These are phyloP conservation scores for Gossypium rotundifolium DNA, from an alignment of 345 rosid genomes.

Conservation along the genomic window DNA sequence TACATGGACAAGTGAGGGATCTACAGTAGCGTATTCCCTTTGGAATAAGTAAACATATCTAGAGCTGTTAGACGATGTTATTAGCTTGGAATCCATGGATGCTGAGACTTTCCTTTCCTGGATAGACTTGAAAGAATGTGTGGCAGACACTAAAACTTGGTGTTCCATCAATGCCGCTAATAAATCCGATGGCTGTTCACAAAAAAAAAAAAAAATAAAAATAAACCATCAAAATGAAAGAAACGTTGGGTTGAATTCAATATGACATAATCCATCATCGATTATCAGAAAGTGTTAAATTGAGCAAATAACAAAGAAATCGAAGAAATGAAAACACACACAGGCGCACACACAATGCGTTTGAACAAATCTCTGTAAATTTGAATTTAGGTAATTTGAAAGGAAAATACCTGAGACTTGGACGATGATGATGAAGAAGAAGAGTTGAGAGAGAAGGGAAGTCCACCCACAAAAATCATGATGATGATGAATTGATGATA, in stretches of 20 bases:
- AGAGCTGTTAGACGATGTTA: constrained; percentile 12
- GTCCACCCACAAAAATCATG: constrained; percentile 40
- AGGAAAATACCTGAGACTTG: constrained; percentile 15
- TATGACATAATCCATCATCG: not conserved
- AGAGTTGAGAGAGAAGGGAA: constrained; percentile 13
- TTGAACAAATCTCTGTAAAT: not conserved
- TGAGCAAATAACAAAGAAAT: not conserved
- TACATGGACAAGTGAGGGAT: constrained; percentile 70
- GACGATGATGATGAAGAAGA: constrained; percentile 23
- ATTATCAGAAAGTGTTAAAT: not conserved
- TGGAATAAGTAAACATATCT: constrained; percentile 71
- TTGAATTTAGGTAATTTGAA: not conserved
- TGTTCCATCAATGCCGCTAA: constrained; percentile 51
- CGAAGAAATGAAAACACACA: not conserved
- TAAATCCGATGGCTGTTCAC: constrained; percentile 41
- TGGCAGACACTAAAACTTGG: constrained; percentile 44
- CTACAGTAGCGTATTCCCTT: constrained; percentile 70
- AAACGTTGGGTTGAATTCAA: not conserved
- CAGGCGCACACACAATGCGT: no score
- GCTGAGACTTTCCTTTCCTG: constrained; percentile 40
- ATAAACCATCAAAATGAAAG: not conserved
- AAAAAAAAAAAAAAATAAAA: not conserved
- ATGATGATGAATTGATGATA: not conserved
- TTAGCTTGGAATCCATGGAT: constrained; percentile 15
- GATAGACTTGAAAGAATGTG: constrained; percentile 39